Conservation (phyloP, 139 green algal species). For the Limnomonas spitsbergensis region DNA sequence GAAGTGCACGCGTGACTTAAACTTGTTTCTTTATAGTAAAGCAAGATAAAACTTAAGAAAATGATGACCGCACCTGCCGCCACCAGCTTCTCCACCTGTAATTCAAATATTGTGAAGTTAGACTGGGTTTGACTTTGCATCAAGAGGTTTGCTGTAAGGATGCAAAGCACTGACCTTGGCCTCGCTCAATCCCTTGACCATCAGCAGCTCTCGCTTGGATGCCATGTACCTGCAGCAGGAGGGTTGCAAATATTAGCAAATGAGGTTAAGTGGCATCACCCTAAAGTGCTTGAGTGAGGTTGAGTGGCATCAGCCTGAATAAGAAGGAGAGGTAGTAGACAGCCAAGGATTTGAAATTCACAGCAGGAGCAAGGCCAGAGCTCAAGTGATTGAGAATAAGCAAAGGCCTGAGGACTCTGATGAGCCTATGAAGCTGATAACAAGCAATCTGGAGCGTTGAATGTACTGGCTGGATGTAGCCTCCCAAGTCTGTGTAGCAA, state of each 20-base stretch:
- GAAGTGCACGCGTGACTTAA: too few relatives aligned
- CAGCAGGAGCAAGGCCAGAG: background rate
- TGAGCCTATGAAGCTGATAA: too few relatives aligned
- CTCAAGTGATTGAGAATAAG: background rate
- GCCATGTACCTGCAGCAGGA: too few relatives aligned
- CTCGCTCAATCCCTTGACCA: conserved; percentile 96
- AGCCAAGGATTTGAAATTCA: too few relatives aligned
- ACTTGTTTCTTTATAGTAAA: too few relatives aligned
- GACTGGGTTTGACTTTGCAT: conserved; percentile 70
- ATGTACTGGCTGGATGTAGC: too few relatives aligned
- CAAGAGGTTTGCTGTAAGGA: too few relatives aligned
- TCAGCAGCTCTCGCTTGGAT: conserved; percentile 74
- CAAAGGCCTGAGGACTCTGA: background rate
- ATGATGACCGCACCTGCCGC: conserved; percentile 17
- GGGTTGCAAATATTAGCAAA: too few relatives aligned
- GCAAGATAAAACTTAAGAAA: too few relatives aligned
- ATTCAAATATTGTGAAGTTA: background rate
- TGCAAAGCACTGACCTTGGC: conserved; percentile 61
- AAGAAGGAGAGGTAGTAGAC: too few relatives aligned
- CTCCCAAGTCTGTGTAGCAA: too few relatives aligned
- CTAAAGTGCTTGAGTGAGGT: conserved; percentile 19
- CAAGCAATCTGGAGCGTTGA: background rate
- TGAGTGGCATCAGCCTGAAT: background rate
- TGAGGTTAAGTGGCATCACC: conserved; percentile 63
- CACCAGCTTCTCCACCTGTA: conserved; percentile 35